A percentile compares a stretch with the other conserved stretches of the same genome.
These are phyloP conservation scores for Yarrowia sp. DNA, from an alignment of 805 yeast species.

Conservation along the genomic window DNA sequence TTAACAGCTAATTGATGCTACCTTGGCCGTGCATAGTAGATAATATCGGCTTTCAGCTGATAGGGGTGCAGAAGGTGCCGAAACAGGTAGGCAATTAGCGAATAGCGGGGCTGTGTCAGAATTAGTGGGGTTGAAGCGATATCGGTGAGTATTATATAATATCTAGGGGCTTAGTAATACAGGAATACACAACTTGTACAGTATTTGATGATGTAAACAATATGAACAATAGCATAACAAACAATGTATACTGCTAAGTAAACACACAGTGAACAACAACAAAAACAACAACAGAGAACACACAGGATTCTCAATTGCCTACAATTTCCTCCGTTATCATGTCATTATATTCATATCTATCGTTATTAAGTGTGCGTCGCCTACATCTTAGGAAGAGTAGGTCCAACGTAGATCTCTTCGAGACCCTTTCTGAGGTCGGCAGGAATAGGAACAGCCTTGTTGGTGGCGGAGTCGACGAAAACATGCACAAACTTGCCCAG, in stretches of 20 bases:
- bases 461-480: constrained; percentile 46
- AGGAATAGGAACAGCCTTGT: constrained; percentile 43
- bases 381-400: constrained; percentile 25
- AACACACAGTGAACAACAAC: too few relatives aligned
- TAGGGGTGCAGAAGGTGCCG: neutral
- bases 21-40: neutral
- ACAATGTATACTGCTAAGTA: too few relatives aligned
- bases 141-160: too few relatives aligned
- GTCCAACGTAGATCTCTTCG: constrained; percentile 18
- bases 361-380: neutral
- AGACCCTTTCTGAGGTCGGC: constrained; percentile 40
- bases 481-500: constrained; percentile 47
- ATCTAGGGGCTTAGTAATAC: too few relatives aligned
- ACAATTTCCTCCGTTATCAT: neutral
- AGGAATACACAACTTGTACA: too few relatives aligned
- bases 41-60: constrained; percentile 4
- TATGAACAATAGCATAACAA: too few relatives aligned
- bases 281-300: too few relatives aligned
- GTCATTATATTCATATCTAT: constrained; percentile 20
- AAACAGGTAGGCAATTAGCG: neutral
- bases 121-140: too few relatives aligned
- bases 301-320: too few relatives aligned
- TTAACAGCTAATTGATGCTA: too few relatives aligned
- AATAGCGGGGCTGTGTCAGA: too few relatives aligned
- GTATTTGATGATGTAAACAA: too few relatives aligned